A percentile compares a stretch with the other conserved stretches of the same genome.
Conservation (phyloP, 2,329 filamentous ascomycete species). For the Colletotrichum sp. region DNA sequence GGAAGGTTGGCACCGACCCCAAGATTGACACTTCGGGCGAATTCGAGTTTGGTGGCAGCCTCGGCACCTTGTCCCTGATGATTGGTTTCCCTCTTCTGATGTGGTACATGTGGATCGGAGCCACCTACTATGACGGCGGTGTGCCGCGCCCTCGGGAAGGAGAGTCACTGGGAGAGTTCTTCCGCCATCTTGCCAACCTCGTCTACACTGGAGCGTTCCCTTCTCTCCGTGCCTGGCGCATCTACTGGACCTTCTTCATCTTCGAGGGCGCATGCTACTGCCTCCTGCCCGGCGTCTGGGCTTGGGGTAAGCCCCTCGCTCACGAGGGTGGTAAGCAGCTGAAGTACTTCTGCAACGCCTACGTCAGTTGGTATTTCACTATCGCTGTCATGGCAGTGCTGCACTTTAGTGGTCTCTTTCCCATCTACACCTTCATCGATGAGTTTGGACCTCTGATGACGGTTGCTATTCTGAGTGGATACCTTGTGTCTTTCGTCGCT, state of each 20-base stretch:
- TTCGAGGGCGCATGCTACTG: conserved; percentile 86
- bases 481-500: conserved; percentile 79
- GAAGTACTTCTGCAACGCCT: conserved; percentile 92
- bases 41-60: conserved; percentile 83
- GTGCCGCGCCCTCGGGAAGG: conserved; percentile 69
- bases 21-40: conserved; percentile 68
- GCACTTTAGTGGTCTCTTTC: conserved; percentile 86
- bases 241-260: conserved; percentile 94
- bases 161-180: conserved; percentile 70
- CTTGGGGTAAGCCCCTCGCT: conserved; percentile 85
- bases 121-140: conserved; percentile 82
- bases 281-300: conserved; percentile 83
- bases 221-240: conserved; percentile 80
- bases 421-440: conserved; percentile 89
- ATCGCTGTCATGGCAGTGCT: conserved; percentile 73
- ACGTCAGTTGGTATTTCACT: conserved; percentile 86
- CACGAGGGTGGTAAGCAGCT: conserved; percentile 86
- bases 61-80: conserved; percentile 80
- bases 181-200: conserved; percentile 67
- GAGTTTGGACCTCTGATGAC: conserved; percentile 94
- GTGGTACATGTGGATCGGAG: conserved; percentile 96
- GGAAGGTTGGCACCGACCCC: conserved; percentile 64
- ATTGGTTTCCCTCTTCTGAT: conserved; percentile 84
- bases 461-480: conserved; percentile 91
- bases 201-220: conserved; percentile 87